These are phyloP conservation scores for Neostapfia colusana DNA, from an alignment of 176 grass and related monocot genomes.

Conservation along the genomic window DNA sequence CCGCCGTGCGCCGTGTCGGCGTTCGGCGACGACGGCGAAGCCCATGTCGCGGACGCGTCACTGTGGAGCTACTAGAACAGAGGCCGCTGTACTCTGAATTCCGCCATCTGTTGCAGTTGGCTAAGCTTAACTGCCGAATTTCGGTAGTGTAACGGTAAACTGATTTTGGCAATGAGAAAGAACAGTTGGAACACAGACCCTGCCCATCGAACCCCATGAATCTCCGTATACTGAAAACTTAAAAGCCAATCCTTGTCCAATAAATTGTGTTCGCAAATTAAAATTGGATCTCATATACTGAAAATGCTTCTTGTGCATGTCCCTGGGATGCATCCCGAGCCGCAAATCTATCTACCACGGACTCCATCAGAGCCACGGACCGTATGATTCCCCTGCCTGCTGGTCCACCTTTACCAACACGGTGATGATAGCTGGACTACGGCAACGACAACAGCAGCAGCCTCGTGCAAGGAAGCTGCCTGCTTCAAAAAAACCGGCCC, in stretches of 20 bases:
- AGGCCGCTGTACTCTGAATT: neutral
- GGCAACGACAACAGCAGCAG: neutral
- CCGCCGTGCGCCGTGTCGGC: constrained; percentile 6
- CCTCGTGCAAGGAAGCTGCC: neutral
- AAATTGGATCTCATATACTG: too few relatives aligned
- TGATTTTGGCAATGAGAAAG: constrained; percentile 26
- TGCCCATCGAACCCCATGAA: neutral
- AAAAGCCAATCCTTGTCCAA: too few relatives aligned
- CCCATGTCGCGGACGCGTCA: constrained; percentile 3
- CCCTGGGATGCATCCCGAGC: neutral
- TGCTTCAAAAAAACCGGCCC: neutral
- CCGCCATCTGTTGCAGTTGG: neutral
- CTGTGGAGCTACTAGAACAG: constrained; percentile 49
- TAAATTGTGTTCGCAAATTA: neutral
- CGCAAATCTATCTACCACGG: neutral
- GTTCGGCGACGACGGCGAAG: constrained; percentile 30
- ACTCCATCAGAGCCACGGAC: neutral
- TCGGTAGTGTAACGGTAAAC: neutral
- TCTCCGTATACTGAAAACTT: neutral
- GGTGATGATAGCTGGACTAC: neutral
- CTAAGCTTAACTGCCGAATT: neutral
- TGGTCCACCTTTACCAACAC: neutral
- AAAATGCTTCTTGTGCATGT: too few relatives aligned
- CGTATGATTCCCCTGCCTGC: too few relatives aligned
- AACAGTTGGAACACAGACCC: constrained; percentile 11